These are phyloP conservation scores for Lactarius vividus DNA, from an alignment of 768 basidiomycete genomes.

Conservation along the genomic window DNA sequence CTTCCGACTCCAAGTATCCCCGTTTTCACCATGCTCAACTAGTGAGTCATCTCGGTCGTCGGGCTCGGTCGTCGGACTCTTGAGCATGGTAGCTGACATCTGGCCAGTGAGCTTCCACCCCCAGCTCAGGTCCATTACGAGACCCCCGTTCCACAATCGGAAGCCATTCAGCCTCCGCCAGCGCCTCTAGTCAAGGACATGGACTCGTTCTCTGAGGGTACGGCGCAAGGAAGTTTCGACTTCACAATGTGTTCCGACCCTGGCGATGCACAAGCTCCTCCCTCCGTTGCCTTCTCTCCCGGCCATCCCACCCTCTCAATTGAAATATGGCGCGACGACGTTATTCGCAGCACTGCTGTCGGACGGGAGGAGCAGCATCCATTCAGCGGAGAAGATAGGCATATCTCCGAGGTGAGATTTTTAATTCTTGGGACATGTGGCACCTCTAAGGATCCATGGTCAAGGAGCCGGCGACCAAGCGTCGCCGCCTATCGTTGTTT, in stretches of 20 bases:
- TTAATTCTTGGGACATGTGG: slow-evolving; percentile 4
- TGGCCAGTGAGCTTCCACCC: slow-evolving; percentile 16
- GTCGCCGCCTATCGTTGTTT: slow-evolving; percentile 25
- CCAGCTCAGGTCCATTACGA: slow-evolving; percentile 16
- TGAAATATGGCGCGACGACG: slow-evolving; percentile 46
- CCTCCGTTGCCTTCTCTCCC: slow-evolving; percentile 27
- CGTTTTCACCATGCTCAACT: slow-evolving; percentile 4
- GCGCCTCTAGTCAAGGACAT: slow-evolving; percentile 55
- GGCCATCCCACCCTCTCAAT: slow-evolving; percentile 35
- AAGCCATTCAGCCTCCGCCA: slow-evolving; percentile 32
- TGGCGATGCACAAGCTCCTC: slow-evolving; percentile 7
- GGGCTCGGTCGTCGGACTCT: background rate
- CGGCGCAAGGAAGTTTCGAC: slow-evolving; percentile 51
- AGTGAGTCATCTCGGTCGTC: slow-evolving; percentile 21
- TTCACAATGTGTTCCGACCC: slow-evolving; percentile 36
- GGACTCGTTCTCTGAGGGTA: slow-evolving; percentile 61
- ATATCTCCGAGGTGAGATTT: slow-evolving; percentile 20
- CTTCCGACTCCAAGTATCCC: slow-evolving; percentile 23
- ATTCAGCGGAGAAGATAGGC: slow-evolving; percentile 8
- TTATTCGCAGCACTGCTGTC: slow-evolving; percentile 28
- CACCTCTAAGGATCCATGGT: slow-evolving; percentile 22
- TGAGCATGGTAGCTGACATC: background rate
- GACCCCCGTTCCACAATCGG: slow-evolving; percentile 23
- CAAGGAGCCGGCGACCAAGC: slow-evolving; percentile 30
- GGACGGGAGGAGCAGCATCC: slow-evolving; percentile 10